Base-by-base conservation (phyloP, 768 basidiomycete genomes). In the Suillus cothurnatus region DNA sequence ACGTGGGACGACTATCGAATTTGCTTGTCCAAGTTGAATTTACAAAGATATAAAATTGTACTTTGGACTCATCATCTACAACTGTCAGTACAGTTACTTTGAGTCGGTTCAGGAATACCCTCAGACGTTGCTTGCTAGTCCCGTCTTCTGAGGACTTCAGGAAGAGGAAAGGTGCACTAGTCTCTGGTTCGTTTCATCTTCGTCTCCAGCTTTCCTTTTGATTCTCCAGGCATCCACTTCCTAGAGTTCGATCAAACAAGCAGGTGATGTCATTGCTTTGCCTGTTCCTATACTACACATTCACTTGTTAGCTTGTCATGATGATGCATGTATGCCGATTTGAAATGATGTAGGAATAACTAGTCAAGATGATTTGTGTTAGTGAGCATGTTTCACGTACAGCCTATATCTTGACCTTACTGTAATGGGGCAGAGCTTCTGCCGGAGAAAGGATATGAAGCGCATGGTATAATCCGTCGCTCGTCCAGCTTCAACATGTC, bases 401-500 rank as follows among this genome's bases (percentile, higher is more conserved):
- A 15, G 39, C 2, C 11, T 23, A 45, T 43, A 15, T 38, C 45
- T 43, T 69, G 57, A 68, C 50, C 55, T 45, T 36, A 41, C 67
- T 39, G 38, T 14, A 39, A 11, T 7, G 94, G 94, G 60, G 91
- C 93, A 31, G 94, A 96, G 76, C 80, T 96, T 31, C 81, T 97
- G 66, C 79, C 96, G 62, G 83, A 83, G 61, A 95, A 96, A 76
- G 95, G 95, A 23, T 97, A 97, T 74, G 85, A 94, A 67, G 95
- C 96, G 4, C 95, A 97, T 71, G 95, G 93, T 49, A 95, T 97
- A 80, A 97, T 99, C 71, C 92, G 96, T 71, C 92, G 96, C 64
- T 97, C 95, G 38, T 98, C 97, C 26, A 95, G 93, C 71, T 99
- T 99, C 88, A 99, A 99, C n/a, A n/a, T n/a, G n/a, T n/a, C n/a